Evolutionary conservation across 768 basidiomycete genomes (phyloP), one percentile per base, ranked within the genome.

Genomic region (Lentinula lateritia): DNA sequence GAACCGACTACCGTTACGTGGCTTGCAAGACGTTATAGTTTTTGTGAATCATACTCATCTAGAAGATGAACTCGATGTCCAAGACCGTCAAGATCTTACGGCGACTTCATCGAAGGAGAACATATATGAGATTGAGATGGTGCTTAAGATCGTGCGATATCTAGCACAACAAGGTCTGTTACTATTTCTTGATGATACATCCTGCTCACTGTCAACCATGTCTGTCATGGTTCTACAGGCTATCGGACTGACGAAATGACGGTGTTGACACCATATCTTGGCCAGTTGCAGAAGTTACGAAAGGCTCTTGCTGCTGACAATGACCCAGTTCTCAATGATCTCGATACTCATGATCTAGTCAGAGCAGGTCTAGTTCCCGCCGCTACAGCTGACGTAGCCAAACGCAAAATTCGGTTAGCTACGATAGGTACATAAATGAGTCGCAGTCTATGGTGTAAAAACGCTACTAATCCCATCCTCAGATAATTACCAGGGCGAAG

Each of bases 401-500:
- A 83, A 69, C 76, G 72, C 28, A 71, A 75, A 0, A 74, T 90
- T 57, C 79, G 85, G 1, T 68, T 90, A 0, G 83, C 86, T 0
- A 89, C 88, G 0, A 88, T 89, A 8, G 88, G 88, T 87, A 57
- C 10, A 75, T 63, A 65, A 2, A 2, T 28, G 28, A 28, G 28
- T 28, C 28, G 28, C 23, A 23, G 23, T 28, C 28, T 3, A 28
- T 28, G 1, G 2, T 28, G 2, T 28, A 28, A 28, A 28, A 28
- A 28, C 28, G 15, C 34, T 6, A n/a, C 65, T 66, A 6, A 63
- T 60, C 1, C 74, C 76, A 68, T 81, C 3, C 60, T 78, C 42
- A 89, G 89, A 90, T 65, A 90, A 90, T 66, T 90, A 89, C 62
- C 89, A 90, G 67, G 88, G 88, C 2, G 89, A 90, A 67, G 88